These are phyloP conservation scores for Cordyceps farinosa DNA, from an alignment of 2,329 filamentous ascomycete species.

Conservation along the genomic window DNA sequence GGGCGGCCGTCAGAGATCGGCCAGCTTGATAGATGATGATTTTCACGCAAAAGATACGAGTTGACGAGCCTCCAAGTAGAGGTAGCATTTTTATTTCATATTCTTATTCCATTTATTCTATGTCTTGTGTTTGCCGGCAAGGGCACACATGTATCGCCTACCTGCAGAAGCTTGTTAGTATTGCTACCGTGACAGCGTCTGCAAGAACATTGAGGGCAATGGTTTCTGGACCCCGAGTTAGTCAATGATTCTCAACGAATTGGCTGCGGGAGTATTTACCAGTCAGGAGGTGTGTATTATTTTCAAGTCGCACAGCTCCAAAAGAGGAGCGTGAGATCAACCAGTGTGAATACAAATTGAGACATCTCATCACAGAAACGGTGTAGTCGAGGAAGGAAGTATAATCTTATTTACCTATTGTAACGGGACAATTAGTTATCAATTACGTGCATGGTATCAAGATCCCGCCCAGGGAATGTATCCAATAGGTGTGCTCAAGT, in stretches of 20 bases:
- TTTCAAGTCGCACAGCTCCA: constrained; percentile 47
- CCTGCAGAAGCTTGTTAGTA: constrained; percentile 10
- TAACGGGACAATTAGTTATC: constrained; percentile 30
- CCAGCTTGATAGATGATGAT: neutral
- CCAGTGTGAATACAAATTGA: constrained; percentile 57
- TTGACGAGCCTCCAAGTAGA: neutral
- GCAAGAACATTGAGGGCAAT: neutral
- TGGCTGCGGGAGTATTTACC: constrained; percentile 33
- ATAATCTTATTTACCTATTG: constrained; percentile 34
- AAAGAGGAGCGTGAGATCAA: constrained; percentile 44
- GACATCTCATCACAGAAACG: constrained; percentile 45
- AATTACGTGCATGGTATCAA: constrained; percentile 2
- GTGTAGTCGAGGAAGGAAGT: constrained; percentile 21
- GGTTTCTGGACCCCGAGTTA: constrained; percentile 1
- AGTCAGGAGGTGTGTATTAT: constrained; percentile 52
- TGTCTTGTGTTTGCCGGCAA: neutral
- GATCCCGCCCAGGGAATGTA: neutral
- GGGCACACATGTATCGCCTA: neutral
- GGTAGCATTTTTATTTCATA: constrained; percentile 15
- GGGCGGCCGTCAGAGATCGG: neutral
- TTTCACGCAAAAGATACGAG: neutral
- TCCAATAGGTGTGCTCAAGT: constrained; percentile 31
- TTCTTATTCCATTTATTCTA: neutral
- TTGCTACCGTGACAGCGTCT: constrained; percentile 1
- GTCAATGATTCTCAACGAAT: neutral